Evolutionary conservation across 2,329 filamentous ascomycete species (phyloP), one percentile per base, ranked within the genome.

Genomic region (Ophiostoma sp.): DNA sequence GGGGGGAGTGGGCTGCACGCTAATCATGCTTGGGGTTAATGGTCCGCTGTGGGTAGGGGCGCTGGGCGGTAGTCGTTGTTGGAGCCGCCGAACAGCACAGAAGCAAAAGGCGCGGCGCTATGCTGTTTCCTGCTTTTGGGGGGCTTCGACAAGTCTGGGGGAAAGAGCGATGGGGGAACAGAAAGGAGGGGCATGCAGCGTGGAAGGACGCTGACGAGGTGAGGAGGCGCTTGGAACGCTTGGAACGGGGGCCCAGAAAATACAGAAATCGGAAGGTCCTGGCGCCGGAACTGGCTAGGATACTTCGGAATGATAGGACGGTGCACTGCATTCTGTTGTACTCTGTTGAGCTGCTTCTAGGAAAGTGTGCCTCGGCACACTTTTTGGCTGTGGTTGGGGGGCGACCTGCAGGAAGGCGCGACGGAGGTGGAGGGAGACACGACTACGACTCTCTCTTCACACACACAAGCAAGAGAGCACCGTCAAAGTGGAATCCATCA

Each of bases 311-410:
- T 61, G 22, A 48, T 59, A 48, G 52, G 36, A 48, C 22, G 36
- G 12, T 31, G 50, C 69, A 48, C 36, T 33, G 52, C 69, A 8
- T 42, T 36, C n/a, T 61, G 52, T 61, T 61, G 66, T 69, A 69
- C 68, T 48, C 45, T 45, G 5, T 19, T 28, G 28, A 7, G 12
- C 8, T 11, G 12, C 8, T n/a, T 17, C 17, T 12, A 36, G 19
- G 50, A 70, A 42, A 70, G 69, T 48, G 69, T 70, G 69, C 69
- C 69, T 28, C 22, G 69, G 69, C 69, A 70, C 69, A 45, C 22
- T 42, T 52, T 50, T 69, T 48, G 64, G 64, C n/a, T 66, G 61
- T 66, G 36, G 61, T 45, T 66, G 36, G 36, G 57, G 57, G 57
- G 31, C 31, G 33, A 39, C 61, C 25, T 15, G 11, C 17, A 69